Conservation (phyloP, 352 stramenopile genomes). For the Phytophthora kernoviae region DNA sequence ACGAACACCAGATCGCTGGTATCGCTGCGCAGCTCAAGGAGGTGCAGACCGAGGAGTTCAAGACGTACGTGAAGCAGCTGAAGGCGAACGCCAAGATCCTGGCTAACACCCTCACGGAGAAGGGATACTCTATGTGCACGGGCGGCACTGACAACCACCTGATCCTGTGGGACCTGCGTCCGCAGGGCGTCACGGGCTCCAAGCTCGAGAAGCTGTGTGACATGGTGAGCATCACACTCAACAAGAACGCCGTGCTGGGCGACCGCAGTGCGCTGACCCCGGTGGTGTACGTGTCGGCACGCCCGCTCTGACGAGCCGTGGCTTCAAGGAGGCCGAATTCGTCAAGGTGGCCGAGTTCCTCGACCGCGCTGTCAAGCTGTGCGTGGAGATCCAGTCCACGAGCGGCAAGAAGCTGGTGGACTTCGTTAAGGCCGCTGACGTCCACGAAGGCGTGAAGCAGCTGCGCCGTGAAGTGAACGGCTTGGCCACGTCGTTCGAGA, state of each 20-base stretch:
- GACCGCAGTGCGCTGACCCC: slow-evolving; percentile 95
- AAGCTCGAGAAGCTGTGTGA: slow-evolving; percentile 99
- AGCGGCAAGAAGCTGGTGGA: slow-evolving; percentile 93
- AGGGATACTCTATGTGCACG: slow-evolving; percentile 97
- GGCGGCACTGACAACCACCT: slow-evolving; percentile 99
- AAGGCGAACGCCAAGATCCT: slow-evolving; percentile 96
- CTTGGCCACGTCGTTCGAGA: slow-evolving; percentile 95
- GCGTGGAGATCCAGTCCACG: slow-evolving; percentile 91
- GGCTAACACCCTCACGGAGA: slow-evolving; percentile 89
- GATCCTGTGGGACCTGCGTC: slow-evolving; percentile 97
- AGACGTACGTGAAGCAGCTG: slow-evolving; percentile 94
- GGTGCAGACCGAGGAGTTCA: slow-evolving; percentile 96
- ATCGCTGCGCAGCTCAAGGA: slow-evolving; percentile 99
- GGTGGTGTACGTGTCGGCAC: slow-evolving; percentile 97
- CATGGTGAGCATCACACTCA: slow-evolving; percentile 97
- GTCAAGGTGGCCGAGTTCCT: slow-evolving; percentile 96
- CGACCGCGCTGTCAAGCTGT: slow-evolving; percentile 94
- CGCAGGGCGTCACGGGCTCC: slow-evolving; percentile 94
- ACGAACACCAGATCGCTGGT: slow-evolving; percentile 99
- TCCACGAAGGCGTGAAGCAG: slow-evolving; percentile 88
- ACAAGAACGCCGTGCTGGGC: slow-evolving; percentile 99
- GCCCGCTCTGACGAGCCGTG: slow-evolving; percentile 96
- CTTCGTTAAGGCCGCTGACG: slow-evolving; percentile 89
- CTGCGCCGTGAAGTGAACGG: slow-evolving; percentile 92
- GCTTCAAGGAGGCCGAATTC: slow-evolving; percentile 97